A percentile compares a stretch with the other conserved stretches of the same genome.
These are phyloP conservation scores for Calonectria crousiana DNA, from an alignment of 2,329 filamentous ascomycete genomes.

Conservation along the genomic window DNA sequence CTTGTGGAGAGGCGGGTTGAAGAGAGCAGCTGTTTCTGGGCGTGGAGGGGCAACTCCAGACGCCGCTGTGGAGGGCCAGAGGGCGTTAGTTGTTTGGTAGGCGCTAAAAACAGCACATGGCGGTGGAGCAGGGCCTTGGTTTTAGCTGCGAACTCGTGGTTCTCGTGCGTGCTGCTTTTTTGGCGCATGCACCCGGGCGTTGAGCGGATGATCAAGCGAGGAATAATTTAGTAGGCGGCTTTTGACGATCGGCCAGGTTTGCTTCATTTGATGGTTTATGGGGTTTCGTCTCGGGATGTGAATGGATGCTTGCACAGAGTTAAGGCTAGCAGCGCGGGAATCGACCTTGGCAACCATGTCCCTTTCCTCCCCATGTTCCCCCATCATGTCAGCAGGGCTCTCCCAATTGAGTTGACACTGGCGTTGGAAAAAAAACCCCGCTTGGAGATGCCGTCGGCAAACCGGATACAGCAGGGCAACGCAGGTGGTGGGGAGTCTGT, in stretches of 20 bases:
- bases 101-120: slow-evolving; percentile 3
- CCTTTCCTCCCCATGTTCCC: not conserved
- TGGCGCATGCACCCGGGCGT: not conserved
- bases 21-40: slow-evolving; percentile 16
- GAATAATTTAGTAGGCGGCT: not conserved
- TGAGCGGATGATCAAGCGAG: not conserved
- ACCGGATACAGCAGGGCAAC: slow-evolving; percentile 7
- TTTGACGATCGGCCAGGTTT: not conserved
- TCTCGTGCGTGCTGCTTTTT: not conserved
- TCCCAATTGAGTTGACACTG: not conserved
- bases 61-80: slow-evolving; percentile 7
- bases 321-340: not conserved
- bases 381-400: not conserved
- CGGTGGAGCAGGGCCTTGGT: not conserved
- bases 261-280: not conserved
- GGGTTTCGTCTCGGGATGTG: not conserved
- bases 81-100: not conserved
- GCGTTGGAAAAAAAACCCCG: not conserved
- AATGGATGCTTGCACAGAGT: slow-evolving; percentile 1
- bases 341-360: not conserved
- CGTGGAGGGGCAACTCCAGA: slow-evolving; percentile 27
- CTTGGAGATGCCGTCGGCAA: slow-evolving; percentile 31
- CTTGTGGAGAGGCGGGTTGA: slow-evolving; percentile 16
- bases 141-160: not conserved
- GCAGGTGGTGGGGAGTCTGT: slow-evolving; percentile 10